Evolutionary conservation across 805 yeast genomes (phyloP).

Genomic region (Kodamaea restingae): DNA sequence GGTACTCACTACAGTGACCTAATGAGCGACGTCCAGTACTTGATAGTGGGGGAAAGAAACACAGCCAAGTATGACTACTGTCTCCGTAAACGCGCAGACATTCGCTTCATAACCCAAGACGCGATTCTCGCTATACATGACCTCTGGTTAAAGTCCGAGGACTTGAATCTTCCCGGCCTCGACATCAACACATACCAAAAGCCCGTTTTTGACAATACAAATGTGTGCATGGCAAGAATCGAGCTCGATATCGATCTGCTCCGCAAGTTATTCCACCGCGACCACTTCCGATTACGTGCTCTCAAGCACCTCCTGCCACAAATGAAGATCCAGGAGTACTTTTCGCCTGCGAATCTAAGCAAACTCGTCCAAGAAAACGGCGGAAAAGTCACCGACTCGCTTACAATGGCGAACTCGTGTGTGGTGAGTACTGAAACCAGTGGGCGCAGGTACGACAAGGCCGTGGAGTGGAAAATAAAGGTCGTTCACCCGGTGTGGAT

Average conservation of each 20-base stretch:
- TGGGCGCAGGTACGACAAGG: slow-evolving; percentile 53
- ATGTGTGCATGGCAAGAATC: slow-evolving; percentile 43
- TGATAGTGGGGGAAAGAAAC: slow-evolving; percentile 55
- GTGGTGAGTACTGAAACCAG: slow-evolving; percentile 47
- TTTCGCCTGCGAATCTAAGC: slow-evolving; percentile 28
- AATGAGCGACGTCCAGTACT: slow-evolving; percentile 55
- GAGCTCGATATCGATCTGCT: slow-evolving; percentile 15
- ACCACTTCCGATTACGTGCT: slow-evolving; percentile 20
- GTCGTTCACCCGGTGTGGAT: slow-evolving; percentile 51
- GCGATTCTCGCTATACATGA: slow-evolving; percentile 43
- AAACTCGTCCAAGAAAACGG: slow-evolving; percentile 40
- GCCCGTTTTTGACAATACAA: slow-evolving; percentile 43
- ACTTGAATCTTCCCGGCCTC: slow-evolving; percentile 19
- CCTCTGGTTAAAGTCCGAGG: slow-evolving; percentile 53
- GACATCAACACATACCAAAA: slow-evolving; percentile 24
- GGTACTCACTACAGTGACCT: slow-evolving; percentile 55
- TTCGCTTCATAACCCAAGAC: slow-evolving; percentile 49
- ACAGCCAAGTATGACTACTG: slow-evolving; percentile 56
- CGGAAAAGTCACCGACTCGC: slow-evolving; percentile 49
- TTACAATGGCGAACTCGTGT: slow-evolving; percentile 41
- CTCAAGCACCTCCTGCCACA: slow-evolving; percentile 7
- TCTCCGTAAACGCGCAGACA: slow-evolving; percentile 49
- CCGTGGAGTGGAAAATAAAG: slow-evolving; percentile 50
- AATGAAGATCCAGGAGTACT: slow-evolving; percentile 17
- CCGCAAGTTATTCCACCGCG: slow-evolving; percentile 15